Conservation (phyloP, 805 yeast genomes). For the Phaffomyces antillensis region DNA sequence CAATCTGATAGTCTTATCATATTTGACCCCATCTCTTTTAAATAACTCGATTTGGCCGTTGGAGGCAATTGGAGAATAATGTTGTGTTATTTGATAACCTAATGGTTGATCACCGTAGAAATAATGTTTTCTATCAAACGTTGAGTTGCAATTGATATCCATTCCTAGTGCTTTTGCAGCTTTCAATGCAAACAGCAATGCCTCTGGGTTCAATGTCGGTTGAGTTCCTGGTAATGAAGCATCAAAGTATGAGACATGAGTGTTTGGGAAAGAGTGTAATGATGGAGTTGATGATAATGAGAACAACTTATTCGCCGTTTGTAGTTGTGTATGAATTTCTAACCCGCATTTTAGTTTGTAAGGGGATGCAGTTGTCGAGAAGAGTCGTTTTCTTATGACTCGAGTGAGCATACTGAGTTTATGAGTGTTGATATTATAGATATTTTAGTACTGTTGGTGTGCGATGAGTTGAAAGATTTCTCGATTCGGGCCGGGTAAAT, state of each 20-base stretch:
- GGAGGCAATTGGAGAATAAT: slow-evolving; percentile 68
- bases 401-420: not conserved
- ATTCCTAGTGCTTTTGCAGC: slow-evolving; percentile 68
- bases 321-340: slow-evolving; percentile 88
- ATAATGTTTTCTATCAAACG: slow-evolving; percentile 92
- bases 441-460: not conserved
- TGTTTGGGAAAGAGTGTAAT: slow-evolving; percentile 53
- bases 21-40: slow-evolving; percentile 46
- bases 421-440: not conserved
- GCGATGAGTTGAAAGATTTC: too few relatives aligned
- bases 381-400: not conserved
- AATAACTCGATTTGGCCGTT: slow-evolving; percentile 52
- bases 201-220: slow-evolving; percentile 73
- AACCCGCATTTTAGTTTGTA: slow-evolving; percentile 69
- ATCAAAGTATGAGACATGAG: slow-evolving; percentile 71
- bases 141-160: slow-evolving; percentile 44
- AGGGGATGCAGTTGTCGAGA: not conserved
- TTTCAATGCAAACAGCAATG: slow-evolving; percentile 59
- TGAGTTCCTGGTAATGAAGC: slow-evolving; percentile 89
- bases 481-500: not conserved
- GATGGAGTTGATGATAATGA: slow-evolving; percentile 48
- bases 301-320: slow-evolving; percentile 69
- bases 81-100: slow-evolving; percentile 95
- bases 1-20: slow-evolving; percentile 45
- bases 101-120: slow-evolving; percentile 95